phyloP scores from a whole-genome alignment of 805 yeast genomes.

The Barnettozyma salicaria region DNA sequence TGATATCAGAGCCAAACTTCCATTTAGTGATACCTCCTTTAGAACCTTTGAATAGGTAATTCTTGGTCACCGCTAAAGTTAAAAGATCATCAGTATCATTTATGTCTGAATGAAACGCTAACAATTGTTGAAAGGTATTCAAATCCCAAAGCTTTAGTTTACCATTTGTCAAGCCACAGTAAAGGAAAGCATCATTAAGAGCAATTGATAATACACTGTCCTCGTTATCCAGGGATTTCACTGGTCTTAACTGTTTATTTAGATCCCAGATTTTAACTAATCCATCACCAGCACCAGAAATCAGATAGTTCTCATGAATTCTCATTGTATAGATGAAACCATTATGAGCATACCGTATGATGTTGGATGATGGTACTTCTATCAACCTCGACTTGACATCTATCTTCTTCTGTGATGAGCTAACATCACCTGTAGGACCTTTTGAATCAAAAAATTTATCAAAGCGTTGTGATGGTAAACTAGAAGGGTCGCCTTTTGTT shows the following conservation, averaged over 20 bases:
- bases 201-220: slow-evolving; percentile 70
- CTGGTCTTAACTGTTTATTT: slow-evolving; percentile 18
- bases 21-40: slow-evolving; percentile 44
- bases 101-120: slow-evolving; percentile 34
- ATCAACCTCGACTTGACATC: slow-evolving; percentile 33
- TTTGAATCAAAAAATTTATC: slow-evolving; percentile 85
- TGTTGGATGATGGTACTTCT: slow-evolving; percentile 63
- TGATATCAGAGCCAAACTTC: slow-evolving; percentile 41
- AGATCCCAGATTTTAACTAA: slow-evolving; percentile 73
- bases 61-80: slow-evolving; percentile 49
- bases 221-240: slow-evolving; percentile 49
- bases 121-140: slow-evolving; percentile 65
- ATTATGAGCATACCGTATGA: slow-evolving; percentile 79
- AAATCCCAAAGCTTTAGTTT: slow-evolving; percentile 81
- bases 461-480: slow-evolving; percentile 60
- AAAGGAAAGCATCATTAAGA: slow-evolving; percentile 58
- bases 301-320: slow-evolving; percentile 33
- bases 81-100: slow-evolving; percentile 44
- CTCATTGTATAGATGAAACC: slow-evolving; percentile 77
- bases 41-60: slow-evolving; percentile 55
- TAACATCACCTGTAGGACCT: slow-evolving; percentile 67
- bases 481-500: slow-evolving; percentile 28
- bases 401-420: slow-evolving; percentile 6
- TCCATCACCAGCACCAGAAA: slow-evolving; percentile 92
- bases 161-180: slow-evolving; percentile 78